These are phyloP conservation scores for Vaccinium vitisidaea DNA, from an alignment of 148 eudicot genomes.

Conservation along the genomic window DNA sequence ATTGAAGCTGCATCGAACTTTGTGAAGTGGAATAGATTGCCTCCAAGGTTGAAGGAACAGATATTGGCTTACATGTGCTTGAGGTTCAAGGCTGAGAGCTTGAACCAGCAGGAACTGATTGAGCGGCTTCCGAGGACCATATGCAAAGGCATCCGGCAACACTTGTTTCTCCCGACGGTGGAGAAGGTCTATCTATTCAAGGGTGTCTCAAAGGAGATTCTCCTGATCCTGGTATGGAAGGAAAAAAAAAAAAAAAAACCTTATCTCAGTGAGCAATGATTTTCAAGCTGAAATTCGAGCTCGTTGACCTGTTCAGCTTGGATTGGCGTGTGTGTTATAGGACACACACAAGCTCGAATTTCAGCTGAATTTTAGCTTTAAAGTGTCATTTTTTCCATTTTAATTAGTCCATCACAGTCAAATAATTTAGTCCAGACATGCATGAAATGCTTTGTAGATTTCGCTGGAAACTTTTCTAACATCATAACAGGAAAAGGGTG, in stretches of 20 bases:
- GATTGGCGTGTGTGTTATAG: not conserved
- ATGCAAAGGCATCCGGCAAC: slow-evolving; percentile 61
- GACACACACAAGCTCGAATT: too few species aligned
- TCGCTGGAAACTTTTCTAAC: not conserved
- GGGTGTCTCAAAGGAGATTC: slow-evolving; percentile 62
- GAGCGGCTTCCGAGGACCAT: slow-evolving; percentile 75
- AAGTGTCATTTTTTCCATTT: not conserved
- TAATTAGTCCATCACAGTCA: not conserved
- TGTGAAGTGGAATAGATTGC: slow-evolving; percentile 64
- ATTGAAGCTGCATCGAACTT: slow-evolving; percentile 78
- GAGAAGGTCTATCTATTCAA: slow-evolving; percentile 63
- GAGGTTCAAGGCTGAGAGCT: slow-evolving; percentile 84
- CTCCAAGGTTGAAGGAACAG: slow-evolving; percentile 71
- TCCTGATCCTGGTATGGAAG: slow-evolving; percentile 51
- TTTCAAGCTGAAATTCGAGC: not conserved
- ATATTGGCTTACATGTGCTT: slow-evolving; percentile 84
- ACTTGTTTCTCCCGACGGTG: slow-evolving; percentile 66
- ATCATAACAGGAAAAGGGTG: not conserved
- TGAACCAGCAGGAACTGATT: slow-evolving; percentile 75
- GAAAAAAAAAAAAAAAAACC: not conserved
- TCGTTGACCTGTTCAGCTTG: not conserved
- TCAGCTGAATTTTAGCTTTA: not conserved
- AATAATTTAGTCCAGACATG: not conserved
- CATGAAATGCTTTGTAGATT: not conserved
- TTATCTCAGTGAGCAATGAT: not conserved